Conservation (phyloP, 257 asterid species). For the Solanum chilense region DNA sequence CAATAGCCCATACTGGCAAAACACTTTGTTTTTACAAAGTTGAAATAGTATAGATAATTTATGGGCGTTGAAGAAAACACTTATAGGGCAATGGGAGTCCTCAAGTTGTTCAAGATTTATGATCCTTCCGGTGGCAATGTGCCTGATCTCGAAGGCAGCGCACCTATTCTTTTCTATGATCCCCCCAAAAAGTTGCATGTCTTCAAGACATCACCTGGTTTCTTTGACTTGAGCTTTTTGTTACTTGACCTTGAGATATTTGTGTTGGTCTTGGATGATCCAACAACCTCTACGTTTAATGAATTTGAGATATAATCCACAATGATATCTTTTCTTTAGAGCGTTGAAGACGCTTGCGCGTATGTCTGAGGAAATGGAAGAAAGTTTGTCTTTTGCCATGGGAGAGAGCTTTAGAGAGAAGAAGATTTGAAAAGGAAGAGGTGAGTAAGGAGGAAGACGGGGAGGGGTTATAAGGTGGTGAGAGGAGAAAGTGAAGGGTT, state of each 20-base stretch:
- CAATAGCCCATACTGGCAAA: not conserved
- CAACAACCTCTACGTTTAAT: not conserved
- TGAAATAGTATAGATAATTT: not conserved
- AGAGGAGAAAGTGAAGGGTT: not conserved
- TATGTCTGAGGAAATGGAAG: not conserved
- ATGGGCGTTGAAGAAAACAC: not conserved
- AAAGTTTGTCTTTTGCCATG: not conserved
- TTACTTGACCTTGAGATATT: not conserved
- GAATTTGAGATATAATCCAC: not conserved
- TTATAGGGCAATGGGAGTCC: not conserved
- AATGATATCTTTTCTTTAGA: not conserved
- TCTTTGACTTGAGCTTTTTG: not conserved
- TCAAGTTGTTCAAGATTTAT: not conserved
- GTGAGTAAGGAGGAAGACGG: not conserved
- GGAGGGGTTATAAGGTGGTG: not conserved
- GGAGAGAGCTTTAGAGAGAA: not conserved
- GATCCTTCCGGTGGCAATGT: not conserved
- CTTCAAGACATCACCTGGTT: not conserved
- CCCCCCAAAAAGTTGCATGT: not conserved
- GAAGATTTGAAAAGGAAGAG: not conserved
- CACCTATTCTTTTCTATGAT: not conserved
- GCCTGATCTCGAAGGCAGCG: not conserved
- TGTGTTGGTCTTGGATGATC: not conserved
- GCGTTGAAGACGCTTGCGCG: not conserved
- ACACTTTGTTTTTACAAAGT: not conserved